Evolutionary conservation across 1,139 yeast species (phyloP).

Genomic region (Meyerozyma carpophila): DNA sequence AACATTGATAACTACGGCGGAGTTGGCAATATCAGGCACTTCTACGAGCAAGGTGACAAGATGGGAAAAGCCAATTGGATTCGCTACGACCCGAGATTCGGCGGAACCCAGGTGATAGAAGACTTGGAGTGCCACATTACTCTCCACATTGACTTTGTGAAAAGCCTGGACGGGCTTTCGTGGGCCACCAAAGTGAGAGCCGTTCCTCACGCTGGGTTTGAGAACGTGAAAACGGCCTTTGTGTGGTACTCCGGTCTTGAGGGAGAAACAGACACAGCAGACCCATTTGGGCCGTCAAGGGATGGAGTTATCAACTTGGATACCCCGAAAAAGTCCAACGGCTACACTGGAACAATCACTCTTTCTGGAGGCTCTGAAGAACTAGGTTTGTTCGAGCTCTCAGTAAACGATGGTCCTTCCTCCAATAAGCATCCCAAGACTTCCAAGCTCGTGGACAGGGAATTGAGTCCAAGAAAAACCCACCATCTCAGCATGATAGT

Average conservation of each 20-base stretch:
- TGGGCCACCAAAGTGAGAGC: conserved; percentile 78
- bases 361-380: conserved; percentile 53
- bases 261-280: conserved; percentile 40
- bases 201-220: conserved; percentile 47
- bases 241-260: conserved; percentile 77
- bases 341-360: conserved; percentile 31
- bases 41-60: conserved; percentile 70
- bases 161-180: conserved; percentile 61
- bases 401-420: conserved; percentile 43
- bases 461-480: conserved; percentile 48
- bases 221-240: conserved; percentile 51
- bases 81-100: conserved; percentile 77
- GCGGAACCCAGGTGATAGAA: conserved; percentile 74
- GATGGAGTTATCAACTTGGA: conserved; percentile 32
- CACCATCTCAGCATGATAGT: conserved; percentile 67
- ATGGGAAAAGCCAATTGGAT: conserved; percentile 82
- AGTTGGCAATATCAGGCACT: conserved; percentile 63
- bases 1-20: conserved; percentile 58
- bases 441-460: conserved; percentile 24
- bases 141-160: conserved; percentile 69
- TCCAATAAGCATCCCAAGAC: conserved; percentile 38
- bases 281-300: conserved; percentile 10
- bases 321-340: conserved; percentile 18
- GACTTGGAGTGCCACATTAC: conserved; percentile 63
- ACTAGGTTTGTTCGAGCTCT: conserved; percentile 50